Conservation (phyloP, 1,284 basidiomycete species). For the Cutaneotrichosporon mucoides region DNA sequence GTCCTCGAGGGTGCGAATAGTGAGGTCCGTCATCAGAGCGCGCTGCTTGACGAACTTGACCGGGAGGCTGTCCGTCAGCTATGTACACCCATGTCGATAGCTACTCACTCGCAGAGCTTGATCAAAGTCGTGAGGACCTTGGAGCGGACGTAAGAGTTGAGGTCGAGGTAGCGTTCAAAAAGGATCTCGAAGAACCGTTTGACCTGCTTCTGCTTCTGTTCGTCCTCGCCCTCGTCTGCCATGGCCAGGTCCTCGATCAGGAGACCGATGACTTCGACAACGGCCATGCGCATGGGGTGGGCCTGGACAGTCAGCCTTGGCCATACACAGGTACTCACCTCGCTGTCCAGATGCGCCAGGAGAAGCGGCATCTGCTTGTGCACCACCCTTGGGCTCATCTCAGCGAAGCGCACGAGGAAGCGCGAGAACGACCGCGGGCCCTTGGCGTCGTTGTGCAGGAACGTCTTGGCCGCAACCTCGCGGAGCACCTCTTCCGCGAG, state of each 20-base stretch:
- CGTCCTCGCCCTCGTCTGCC: conserved; percentile 57
- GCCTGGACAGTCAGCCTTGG: conserved; percentile 54
- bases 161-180: conserved; percentile 79
- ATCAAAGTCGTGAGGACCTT: conserved; percentile 77
- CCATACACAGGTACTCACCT: conserved; percentile 56
- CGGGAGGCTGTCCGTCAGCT: conserved; percentile 56
- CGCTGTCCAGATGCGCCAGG: conserved; percentile 82
- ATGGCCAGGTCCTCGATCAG: conserved; percentile 72
- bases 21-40: conserved; percentile 67
- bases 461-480: conserved; percentile 44
- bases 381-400: conserved; percentile 77
- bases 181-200: conserved; percentile 77
- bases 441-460: conserved; percentile 64
- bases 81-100: no score
- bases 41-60: conserved; percentile 85
- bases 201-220: conserved; percentile 74
- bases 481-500: conserved; percentile 83
- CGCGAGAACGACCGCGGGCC: conserved; percentile 78
- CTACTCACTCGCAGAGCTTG: conserved; percentile 59
- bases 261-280: conserved; percentile 78
- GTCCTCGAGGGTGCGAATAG: conserved; percentile 79
- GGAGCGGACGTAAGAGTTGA: conserved; percentile 84
- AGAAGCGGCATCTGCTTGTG: conserved; percentile 86
- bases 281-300: conserved; percentile 91
- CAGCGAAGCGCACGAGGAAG: conserved; percentile 79